phyloP scores from a whole-genome alignment of 1,284 basidiomycete species.

The Wallemia mellicola region DNA sequence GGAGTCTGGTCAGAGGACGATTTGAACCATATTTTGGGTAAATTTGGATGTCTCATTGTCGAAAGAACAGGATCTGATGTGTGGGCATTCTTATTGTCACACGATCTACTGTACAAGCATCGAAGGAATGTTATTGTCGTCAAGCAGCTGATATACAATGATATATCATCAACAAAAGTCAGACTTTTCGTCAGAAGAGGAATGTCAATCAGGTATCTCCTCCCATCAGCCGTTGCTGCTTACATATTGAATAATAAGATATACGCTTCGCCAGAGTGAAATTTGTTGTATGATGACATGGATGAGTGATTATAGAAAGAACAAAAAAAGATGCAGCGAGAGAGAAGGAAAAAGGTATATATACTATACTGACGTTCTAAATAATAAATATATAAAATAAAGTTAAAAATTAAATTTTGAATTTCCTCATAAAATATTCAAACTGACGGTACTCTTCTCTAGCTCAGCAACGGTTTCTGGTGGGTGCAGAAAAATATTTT shows the following conservation, averaged over 20 bases:
- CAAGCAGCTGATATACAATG: slow-evolving; percentile 89
- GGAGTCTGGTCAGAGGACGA: slow-evolving; percentile 90
- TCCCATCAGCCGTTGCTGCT: background rate
- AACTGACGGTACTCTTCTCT: background rate
- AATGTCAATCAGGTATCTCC: slow-evolving; percentile 40
- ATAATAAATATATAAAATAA: background rate
- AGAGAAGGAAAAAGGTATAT: background rate
- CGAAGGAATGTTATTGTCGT: slow-evolving; percentile 69
- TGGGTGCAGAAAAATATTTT: background rate
- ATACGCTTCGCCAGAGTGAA: background rate
- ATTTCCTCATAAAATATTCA: background rate
- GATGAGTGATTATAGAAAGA: background rate
- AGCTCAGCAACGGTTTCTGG: background rate
- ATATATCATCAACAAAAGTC: slow-evolving; percentile 88
- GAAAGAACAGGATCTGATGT: slow-evolving; percentile 84
- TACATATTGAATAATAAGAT: slow-evolving; percentile 1
- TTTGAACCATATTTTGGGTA: slow-evolving; percentile 81
- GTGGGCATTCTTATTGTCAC: slow-evolving; percentile 25
- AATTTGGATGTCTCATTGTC: slow-evolving; percentile 79
- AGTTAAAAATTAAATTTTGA: background rate
- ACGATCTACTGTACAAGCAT: slow-evolving; percentile 24
- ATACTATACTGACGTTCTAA: background rate
- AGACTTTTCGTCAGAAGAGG: slow-evolving; percentile 63
- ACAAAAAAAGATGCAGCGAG: no score
- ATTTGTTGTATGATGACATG: background rate